phyloP scores from a whole-genome alignment of 2,329 filamentous ascomycete species.

The Nemania serpens region DNA sequence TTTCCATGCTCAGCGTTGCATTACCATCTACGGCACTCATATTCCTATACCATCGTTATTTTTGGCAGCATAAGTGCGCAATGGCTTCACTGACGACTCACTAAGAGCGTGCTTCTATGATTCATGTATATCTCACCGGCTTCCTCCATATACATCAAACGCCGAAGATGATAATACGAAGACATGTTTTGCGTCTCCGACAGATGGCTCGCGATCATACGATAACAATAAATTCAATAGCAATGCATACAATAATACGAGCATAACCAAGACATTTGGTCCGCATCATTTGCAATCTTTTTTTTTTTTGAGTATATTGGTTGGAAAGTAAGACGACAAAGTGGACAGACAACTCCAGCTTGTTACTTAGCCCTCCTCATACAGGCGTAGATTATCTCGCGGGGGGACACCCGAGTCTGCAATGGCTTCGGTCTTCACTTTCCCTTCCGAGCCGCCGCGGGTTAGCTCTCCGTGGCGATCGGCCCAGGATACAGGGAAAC shows the following conservation, averaged over 20 bases:
- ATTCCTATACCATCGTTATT: not conserved
- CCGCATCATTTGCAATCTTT: not conserved
- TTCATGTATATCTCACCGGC: slow-evolving; percentile 22
- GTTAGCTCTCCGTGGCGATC: slow-evolving; percentile 90
- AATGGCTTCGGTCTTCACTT: slow-evolving; percentile 97
- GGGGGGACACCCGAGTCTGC: not conserved
- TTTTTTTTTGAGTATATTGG: not conserved
- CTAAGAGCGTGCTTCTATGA: slow-evolving; percentile 15
- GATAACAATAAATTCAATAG: slow-evolving; percentile 35
- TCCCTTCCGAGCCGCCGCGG: slow-evolving; percentile 82
- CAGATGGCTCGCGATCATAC: slow-evolving; percentile 36
- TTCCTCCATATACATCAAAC: slow-evolving; percentile 11
- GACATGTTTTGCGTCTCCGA: slow-evolving; percentile 37
- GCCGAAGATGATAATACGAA: slow-evolving; percentile 49
- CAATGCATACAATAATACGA: slow-evolving; percentile 23
- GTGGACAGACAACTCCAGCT: not conserved
- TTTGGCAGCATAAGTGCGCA: not conserved
- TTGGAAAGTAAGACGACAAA: not conserved
- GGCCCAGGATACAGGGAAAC: slow-evolving; percentile 52
- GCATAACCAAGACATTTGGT: slow-evolving; percentile 22
- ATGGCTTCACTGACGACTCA: slow-evolving; percentile 19
- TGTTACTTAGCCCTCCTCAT: too few species aligned
- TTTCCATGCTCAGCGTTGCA: not conserved
- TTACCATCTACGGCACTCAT: not conserved
- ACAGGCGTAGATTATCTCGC: not conserved